Base-by-base conservation (phyloP, 1,284 basidiomycete species). In the Malassezia psittaci region DNA sequence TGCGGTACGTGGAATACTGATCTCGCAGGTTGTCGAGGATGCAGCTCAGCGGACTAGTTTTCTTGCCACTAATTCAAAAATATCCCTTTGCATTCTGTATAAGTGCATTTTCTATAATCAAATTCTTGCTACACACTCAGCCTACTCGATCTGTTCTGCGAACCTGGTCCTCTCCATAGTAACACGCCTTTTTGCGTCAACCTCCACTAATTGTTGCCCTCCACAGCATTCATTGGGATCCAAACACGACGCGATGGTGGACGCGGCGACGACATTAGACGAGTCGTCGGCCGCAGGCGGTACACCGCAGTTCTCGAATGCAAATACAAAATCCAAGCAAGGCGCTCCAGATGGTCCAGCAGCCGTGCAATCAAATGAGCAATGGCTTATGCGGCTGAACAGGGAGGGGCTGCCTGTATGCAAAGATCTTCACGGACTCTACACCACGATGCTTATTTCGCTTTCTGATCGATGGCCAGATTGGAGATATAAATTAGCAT, bases 401-500 rank as follows among this genome's bases (percentile, higher is more conserved):
- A 38, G 46, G 18, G 45, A 52, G 2, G 55, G 55, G 3, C 46
- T 57, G 19, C 55, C 46, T 57, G 12, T 52, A 57, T 54, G 65
- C 40, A 37, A 96, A 90, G 94, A 99, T 77, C 94, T 90, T 19
- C 85, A 96, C 66, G 94, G 98, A 77, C 84, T 99, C 34, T 98
- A 96, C 70, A 90, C 93, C 38, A 98, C 94, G 12, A 82, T 98
- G 70, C 81, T 98, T 72, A 90, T 96, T 47, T 96, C 91, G 35
- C 83, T 98, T 47, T 40, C 44, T 7, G 55, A 57, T 37, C 50
- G 55, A 13, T 57, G 55, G 55, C 48, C 55, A 12, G 55, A 57
- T 35, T 57, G 55, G 55, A 50, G 55, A 21, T 57, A 38, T 39
- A 83, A 90, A 66, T 82, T 99, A 40, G 81, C 82, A 33, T 99